Conservation (phyloP, 371 early-diverging fungal genomes). For the Mortierella sp. region DNA sequence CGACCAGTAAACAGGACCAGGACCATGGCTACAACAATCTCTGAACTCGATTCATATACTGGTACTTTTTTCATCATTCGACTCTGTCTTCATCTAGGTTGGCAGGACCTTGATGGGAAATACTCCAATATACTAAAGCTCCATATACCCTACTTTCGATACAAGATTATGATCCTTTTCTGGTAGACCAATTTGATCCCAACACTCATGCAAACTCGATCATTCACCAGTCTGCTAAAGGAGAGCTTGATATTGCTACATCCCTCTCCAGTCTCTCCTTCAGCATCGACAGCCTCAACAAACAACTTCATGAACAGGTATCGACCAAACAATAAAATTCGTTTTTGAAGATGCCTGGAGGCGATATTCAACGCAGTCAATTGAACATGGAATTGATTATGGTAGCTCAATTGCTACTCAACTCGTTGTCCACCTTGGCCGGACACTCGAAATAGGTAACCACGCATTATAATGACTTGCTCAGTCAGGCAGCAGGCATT, state of each 20-base stretch:
- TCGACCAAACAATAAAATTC: not conserved
- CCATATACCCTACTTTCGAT: not conserved
- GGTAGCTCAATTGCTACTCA: not conserved
- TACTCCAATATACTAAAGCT: not conserved
- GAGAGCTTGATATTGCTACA: slow-evolving; percentile 71
- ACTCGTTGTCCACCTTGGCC: not conserved
- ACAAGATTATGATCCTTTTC: slow-evolving; percentile 71
- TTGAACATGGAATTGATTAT: too few species aligned
- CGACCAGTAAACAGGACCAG: slow-evolving; percentile 10
- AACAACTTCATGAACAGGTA: slow-evolving; percentile 84
- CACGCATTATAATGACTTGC: slow-evolving; percentile 75
- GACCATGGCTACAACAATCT: slow-evolving; percentile 37
- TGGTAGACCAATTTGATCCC: slow-evolving; percentile 72
- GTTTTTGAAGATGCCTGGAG: not conserved
- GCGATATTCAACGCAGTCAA: not conserved
- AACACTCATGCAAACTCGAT: slow-evolving; percentile 67
- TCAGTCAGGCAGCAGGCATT: slow-evolving; percentile 80
- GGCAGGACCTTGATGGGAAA: not conserved
- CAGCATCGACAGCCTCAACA: slow-evolving; percentile 81
- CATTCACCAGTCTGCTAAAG: slow-evolving; percentile 64
- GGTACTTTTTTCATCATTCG: slow-evolving; percentile 26
- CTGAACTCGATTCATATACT: slow-evolving; percentile 49
- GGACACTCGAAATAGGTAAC: slow-evolving; percentile 68
- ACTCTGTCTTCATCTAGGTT: slow-evolving; percentile 2
- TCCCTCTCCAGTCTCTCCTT: slow-evolving; percentile 79